Evolutionary conservation across 495 filamentous ascomycete genomes (phyloP).

Genomic region (Thozetella sp.): DNA sequence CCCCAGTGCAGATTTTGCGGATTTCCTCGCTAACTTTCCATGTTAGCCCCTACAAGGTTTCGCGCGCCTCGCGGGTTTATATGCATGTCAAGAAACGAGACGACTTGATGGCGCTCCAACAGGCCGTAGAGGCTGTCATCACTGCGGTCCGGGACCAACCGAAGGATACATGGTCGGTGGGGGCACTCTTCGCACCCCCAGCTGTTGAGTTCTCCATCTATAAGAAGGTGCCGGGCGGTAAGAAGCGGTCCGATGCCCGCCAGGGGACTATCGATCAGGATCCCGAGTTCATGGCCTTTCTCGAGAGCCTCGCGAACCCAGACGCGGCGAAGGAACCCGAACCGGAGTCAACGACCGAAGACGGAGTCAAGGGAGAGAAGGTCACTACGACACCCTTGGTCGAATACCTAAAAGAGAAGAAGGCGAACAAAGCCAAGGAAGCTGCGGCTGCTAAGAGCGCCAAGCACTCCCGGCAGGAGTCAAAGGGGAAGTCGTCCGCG

Average conservation of each 20-base stretch:
- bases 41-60: slow-evolving; percentile 73
- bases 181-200: slow-evolving; percentile 72
- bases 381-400: slow-evolving; percentile 85
- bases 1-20: too few relatives aligned
- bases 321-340: slow-evolving; percentile 47
- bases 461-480: slow-evolving; percentile 49
- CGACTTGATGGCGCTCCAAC: slow-evolving; percentile 61
- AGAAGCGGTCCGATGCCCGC: slow-evolving; percentile 76
- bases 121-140: slow-evolving; percentile 61
- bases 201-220: slow-evolving; percentile 81
- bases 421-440: slow-evolving; percentile 84
- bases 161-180: slow-evolving; percentile 65
- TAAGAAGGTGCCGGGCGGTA: slow-evolving; percentile 70
- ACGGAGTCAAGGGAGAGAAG: slow-evolving; percentile 58
- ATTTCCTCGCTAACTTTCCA: slow-evolving; percentile 7
- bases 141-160: slow-evolving; percentile 74
- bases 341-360: slow-evolving; percentile 51
- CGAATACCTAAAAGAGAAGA: slow-evolving; percentile 88
- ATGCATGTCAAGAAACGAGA: slow-evolving; percentile 68
- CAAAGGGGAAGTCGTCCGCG: slow-evolving; percentile 36
- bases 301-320: slow-evolving; percentile 83
- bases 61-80: slow-evolving; percentile 75
- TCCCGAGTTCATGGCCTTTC: slow-evolving; percentile 89
- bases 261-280: slow-evolving; percentile 97
- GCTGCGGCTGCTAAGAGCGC: slow-evolving; percentile 45